Base-by-base conservation (phyloP, 495 filamentous ascomycete genomes). In the Rusavskia elegans region DNA sequence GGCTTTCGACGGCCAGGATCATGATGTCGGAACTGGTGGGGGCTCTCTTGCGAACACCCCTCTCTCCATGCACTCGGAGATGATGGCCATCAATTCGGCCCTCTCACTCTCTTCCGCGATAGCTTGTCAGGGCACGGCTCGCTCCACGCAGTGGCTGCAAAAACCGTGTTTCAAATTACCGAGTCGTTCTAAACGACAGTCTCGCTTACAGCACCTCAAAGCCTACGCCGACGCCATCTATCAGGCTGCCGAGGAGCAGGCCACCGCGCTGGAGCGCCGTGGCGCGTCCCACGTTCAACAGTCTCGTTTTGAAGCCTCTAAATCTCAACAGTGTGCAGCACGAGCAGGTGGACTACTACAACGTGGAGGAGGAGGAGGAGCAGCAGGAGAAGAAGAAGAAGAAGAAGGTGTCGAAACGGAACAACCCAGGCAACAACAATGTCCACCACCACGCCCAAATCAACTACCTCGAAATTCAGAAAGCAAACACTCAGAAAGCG, bases 11-110 rank as follows among this genome's bases (percentile, higher is more conserved):
- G 32, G 32, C 32, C 32, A 35, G 32, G 32, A 35, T 17, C 17
- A 48, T 10, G n/a, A 9, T 10, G 23, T 41, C 23, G 17, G 45
- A 14, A 48, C 16, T 32, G 51, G 45, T 40, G 19, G 45, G 23
- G 45, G 36, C 17, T 45, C 25, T 50, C 25, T 45, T 44, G 53
- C 64, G 16, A 72, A 71, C 53, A 61, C 50, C 19, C 69, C 70
- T 21, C 57, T 77, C 21, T 70, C 64, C 23, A 73, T 75, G 71
- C 73, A 77, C 52, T 68, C 69, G 29, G 72, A 75, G 65, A 77
- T 75, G 70, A 76, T 76, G 73, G 72, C 74, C 8, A 71, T 76
- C 54, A 63, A 68, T 54, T 71, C 66, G 25, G 73, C 74, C 52
- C 68, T 77, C 48, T 62, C 67, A 29, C 64, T 70, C 44, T 71